phyloP scores from a whole-genome alignment of 1,284 basidiomycete genomes.

The Papiliotrema fonsecae region DNA sequence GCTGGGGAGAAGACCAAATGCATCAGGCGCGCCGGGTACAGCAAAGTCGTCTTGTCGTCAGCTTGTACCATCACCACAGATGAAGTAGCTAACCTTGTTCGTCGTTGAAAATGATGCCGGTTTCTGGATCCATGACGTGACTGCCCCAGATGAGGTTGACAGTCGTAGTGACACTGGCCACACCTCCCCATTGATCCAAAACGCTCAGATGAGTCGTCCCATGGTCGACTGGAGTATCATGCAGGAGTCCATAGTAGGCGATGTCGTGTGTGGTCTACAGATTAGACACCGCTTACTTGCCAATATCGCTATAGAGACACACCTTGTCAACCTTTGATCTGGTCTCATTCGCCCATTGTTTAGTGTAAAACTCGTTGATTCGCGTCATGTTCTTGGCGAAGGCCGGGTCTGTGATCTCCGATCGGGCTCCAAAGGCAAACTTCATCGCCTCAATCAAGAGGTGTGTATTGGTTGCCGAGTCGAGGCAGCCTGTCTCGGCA shows the following conservation, averaged over 20 bases:
- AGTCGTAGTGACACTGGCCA: constrained; percentile 76
- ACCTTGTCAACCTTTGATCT: constrained; percentile 68
- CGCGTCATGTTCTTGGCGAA: constrained; percentile 52
- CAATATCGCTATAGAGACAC: no score
- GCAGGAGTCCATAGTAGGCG: constrained; percentile 77
- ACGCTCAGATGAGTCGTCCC: constrained; percentile 86
- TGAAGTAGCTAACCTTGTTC: constrained; percentile 51
- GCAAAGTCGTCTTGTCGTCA: constrained; percentile 69
- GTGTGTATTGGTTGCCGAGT: constrained; percentile 39
- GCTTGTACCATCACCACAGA: neutral
- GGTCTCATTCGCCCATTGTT: constrained; percentile 61
- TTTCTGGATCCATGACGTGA: constrained; percentile 70
- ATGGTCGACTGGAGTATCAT: constrained; percentile 71
- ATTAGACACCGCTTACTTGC: no score
- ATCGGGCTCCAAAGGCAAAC: constrained; percentile 53
- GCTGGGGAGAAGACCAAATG: constrained; percentile 76
- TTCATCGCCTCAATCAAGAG: constrained; percentile 52
- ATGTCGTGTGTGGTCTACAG: constrained; percentile 70
- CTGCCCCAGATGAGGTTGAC: constrained; percentile 85
- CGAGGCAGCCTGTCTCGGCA: constrained; percentile 23
- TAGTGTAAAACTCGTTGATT: constrained; percentile 66
- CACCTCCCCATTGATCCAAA: constrained; percentile 77
- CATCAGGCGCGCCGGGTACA: constrained; percentile 70
- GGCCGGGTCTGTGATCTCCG: constrained; percentile 69
- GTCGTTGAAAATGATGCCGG: constrained; percentile 84